These are phyloP conservation scores for Gyromitra esculenta DNA, from an alignment of 2,329 filamentous ascomycete species.

Conservation along the genomic window DNA sequence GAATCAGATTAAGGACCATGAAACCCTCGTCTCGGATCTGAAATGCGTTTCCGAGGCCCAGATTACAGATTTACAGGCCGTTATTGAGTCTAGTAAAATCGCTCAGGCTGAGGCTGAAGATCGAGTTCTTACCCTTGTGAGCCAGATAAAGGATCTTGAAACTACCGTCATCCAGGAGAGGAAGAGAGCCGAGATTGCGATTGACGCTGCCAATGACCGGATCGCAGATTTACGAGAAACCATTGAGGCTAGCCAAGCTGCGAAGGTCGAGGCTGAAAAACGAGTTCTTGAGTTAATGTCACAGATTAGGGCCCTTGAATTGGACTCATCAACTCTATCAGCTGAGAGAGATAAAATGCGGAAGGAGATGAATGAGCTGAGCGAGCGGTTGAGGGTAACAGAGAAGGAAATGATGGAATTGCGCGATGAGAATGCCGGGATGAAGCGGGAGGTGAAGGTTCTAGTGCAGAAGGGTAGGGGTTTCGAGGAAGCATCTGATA, in stretches of 20 bases:
- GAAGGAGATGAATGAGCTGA: conserved; percentile 33
- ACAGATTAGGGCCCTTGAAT: conserved; percentile 24
- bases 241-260: conserved; percentile 13
- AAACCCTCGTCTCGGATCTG: conserved; percentile 9
- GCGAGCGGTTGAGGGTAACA: conserved; percentile 27
- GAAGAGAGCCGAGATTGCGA: conserved; percentile 1
- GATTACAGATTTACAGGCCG: conserved; percentile 20
- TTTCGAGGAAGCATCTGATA: conserved; percentile 26
- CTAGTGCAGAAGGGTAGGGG: conserved; percentile 32
- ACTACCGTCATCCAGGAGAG: background rate
- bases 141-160: conserved; percentile 1
- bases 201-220: background rate
- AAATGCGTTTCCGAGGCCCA: conserved; percentile 1
- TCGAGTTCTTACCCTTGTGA: conserved; percentile 16
- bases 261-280: conserved; percentile 19
- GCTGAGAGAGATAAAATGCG: conserved; percentile 40
- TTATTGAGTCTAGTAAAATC: conserved; percentile 6
- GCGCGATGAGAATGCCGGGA: conserved; percentile 31
- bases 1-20: conserved; percentile 25
- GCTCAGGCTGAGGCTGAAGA: conserved; percentile 12
- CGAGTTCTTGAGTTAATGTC: conserved; percentile 25
- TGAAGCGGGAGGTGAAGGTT: conserved; percentile 33
- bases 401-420: conserved; percentile 41
- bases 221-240: conserved; percentile 9
- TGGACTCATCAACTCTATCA: conserved; percentile 13